These are phyloP conservation scores for Panicum virgatum DNA, from an alignment of 202 grass and related monocot genomes.

Conservation along the genomic window DNA sequence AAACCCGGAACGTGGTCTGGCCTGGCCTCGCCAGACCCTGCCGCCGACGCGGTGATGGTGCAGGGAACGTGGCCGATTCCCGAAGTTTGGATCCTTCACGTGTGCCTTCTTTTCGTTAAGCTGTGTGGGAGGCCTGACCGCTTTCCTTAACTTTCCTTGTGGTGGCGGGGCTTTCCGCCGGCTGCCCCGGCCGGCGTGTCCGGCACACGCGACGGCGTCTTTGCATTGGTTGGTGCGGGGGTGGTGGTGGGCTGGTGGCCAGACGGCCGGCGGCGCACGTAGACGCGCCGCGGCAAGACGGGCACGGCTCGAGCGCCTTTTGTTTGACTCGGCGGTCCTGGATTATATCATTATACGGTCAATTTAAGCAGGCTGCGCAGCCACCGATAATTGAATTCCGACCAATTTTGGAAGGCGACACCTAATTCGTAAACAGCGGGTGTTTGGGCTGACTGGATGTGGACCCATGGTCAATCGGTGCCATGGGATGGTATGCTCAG, in stretches of 20 bases:
- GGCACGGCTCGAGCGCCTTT: not conserved
- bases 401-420: not conserved
- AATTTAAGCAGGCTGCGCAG: not conserved
- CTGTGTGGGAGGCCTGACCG: not conserved
- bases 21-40: not conserved
- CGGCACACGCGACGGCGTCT: not conserved
- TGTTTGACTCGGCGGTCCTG: not conserved
- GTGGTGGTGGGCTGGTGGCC: not conserved
- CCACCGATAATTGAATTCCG: too few species aligned
- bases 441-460: not conserved
- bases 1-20: not conserved
- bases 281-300: not conserved
- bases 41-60: not conserved
- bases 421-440: not conserved
- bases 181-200: too few species aligned
- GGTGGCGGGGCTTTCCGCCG: not conserved
- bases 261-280: not conserved
- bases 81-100: not conserved
- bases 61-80: slow-evolving; percentile 11
- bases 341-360: not conserved
- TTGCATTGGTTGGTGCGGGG: not conserved
- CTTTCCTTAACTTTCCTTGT: not conserved
- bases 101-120: slow-evolving; percentile 12
- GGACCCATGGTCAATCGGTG: not conserved
- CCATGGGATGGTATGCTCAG: not conserved